Base-by-base conservation (phyloP, 2,329 filamentous ascomycete species). In the Cytospora paraplurivora region DNA sequence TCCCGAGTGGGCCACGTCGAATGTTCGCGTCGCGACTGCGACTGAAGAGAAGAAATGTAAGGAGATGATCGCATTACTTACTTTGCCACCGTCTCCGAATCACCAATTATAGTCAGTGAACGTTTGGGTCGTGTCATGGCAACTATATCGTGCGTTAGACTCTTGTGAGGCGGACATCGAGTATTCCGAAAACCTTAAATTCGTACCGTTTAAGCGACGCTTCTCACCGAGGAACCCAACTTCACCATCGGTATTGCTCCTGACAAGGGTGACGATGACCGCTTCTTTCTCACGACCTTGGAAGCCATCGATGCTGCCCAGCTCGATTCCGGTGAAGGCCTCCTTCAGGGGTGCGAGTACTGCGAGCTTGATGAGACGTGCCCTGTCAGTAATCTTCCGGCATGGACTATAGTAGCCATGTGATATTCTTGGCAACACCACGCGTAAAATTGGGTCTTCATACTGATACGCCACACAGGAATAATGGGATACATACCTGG, bases 251-350 rank as follows among this genome's bases (percentile, higher is more conserved):
- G 86, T 69, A 73, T 99, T 99, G 76, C 93, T 97, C 68, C 95
- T 85, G 62, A 99, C 95, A n/a, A 98, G 83, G 75, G 90, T 96
- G 58, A 99, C 88, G 47, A 99, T 85, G 17, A 99, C 89, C 2
- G 92, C 95, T 76, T 99, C 95, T 76, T 99, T 99, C 76, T 99
- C 95, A 19, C 95, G 87, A 38, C 95, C 95, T 76, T 99, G 75
- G 74, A 99, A 99, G 2, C 94, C 95, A 75, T 99, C 95, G 2
- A 99, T 92, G 71, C 92, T 97, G 38, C 95, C 95, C n/a, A 99
- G 82, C 75, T 99, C 95, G 57, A 99, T 87, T 13, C 90, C 92
- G 0, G 90, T 90, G 70, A 90, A 96, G 47, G 81, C 79, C 65
- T 95, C 91, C 73, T 94, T 95, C 56, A 99, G 82, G 68, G 89